Evolutionary conservation across 495 filamentous ascomycete genomes (phyloP).

Genomic region (Aspergillus sclerotiicarbonarius): DNA sequence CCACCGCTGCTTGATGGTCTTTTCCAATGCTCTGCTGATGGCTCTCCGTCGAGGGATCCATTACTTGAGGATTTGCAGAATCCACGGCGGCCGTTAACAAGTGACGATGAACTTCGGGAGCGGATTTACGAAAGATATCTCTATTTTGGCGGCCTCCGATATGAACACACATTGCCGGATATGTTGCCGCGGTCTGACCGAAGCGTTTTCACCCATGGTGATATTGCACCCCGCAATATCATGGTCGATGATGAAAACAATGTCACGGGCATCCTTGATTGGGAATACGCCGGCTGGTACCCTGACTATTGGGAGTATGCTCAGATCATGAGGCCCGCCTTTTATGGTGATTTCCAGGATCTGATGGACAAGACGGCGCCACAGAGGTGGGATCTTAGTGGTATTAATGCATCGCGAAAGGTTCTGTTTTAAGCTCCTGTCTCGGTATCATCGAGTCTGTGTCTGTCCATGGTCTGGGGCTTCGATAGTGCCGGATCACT

Average conservation of each 20-base stretch:
- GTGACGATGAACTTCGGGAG: constrained; percentile 29
- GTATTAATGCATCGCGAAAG: constrained; percentile 38
- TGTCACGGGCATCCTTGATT: constrained; percentile 44
- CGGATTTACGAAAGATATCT: constrained; percentile 42
- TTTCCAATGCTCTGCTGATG: constrained; percentile 35
- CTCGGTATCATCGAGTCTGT: too few relatives aligned
- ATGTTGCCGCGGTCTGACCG: constrained; percentile 32
- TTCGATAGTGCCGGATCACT: too few relatives aligned
- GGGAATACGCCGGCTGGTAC: constrained; percentile 49
- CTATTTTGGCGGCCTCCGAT: constrained; percentile 26
- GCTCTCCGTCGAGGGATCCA: constrained; percentile 30
- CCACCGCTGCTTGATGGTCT: constrained; percentile 23
- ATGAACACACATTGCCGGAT: constrained; percentile 27
- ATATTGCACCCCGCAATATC: constrained; percentile 34
- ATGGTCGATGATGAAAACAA: constrained; percentile 34
- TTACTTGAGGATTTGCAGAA: constrained; percentile 31
- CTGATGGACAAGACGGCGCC: constrained; percentile 44
- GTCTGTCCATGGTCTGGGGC: too few relatives aligned
- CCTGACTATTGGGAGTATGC: constrained; percentile 53
- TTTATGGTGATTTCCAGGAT: constrained; percentile 30
- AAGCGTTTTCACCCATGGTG: constrained; percentile 30
- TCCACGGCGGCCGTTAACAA: constrained; percentile 26
- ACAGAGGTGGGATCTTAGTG: constrained; percentile 37
- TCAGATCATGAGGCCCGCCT: constrained; percentile 37
- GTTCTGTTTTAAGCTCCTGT: constrained; percentile 31